Percentiles rank a stretch among this genome's conserved stretches.
Conservation (phyloP, 345 rosid genomes). For the Brassica cretica region DNA sequence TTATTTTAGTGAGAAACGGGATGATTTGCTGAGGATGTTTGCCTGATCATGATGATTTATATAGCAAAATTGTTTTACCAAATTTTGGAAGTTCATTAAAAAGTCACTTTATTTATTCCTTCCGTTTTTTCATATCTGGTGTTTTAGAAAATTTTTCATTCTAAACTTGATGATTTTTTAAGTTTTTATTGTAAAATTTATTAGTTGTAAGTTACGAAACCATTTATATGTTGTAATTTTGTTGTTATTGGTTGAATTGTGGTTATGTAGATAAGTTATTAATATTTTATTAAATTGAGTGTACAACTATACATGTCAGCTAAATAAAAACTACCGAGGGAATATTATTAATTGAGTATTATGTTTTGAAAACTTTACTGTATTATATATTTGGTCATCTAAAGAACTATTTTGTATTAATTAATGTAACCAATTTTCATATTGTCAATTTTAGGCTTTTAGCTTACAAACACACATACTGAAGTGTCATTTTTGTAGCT, state of each 20-base stretch:
- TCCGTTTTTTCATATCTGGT: background rate
- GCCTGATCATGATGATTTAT: background rate
- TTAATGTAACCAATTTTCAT: no score
- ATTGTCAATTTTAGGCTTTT: no score
- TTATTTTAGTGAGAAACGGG: background rate
- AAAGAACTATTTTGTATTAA: no score
- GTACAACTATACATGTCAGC: background rate
- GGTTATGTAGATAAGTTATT: background rate
- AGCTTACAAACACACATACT: no score
- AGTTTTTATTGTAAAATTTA: background rate
- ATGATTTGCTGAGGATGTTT: background rate
- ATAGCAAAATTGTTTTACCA: background rate
- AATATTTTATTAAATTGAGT: background rate
- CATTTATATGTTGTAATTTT: background rate
- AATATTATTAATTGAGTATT: background rate
- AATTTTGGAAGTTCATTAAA: background rate
- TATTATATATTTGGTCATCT: background rate
- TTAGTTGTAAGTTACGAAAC: background rate
- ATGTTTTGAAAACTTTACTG: background rate
- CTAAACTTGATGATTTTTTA: background rate
- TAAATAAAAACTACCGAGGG: no score
- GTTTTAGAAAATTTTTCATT: background rate
- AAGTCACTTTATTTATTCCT: background rate
- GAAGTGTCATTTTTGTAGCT: no score
- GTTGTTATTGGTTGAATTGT: background rate